These are phyloP conservation scores for Aspergillus ochraceoroseus DNA, from an alignment of 2,329 filamentous ascomycete species.

Conservation along the genomic window DNA sequence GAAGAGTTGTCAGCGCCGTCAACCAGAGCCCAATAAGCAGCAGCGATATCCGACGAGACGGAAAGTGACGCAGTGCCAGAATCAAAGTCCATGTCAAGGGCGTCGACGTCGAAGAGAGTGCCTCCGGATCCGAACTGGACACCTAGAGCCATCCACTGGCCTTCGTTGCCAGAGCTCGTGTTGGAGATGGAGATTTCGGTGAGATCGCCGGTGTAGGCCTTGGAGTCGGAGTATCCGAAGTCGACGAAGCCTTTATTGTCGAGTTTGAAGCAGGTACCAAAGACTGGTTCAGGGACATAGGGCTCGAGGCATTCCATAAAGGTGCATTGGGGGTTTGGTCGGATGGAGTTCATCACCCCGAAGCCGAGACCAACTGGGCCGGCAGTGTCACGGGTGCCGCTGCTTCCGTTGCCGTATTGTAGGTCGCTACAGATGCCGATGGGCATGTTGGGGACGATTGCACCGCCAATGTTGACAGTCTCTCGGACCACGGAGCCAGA, in stretches of 20 bases:
- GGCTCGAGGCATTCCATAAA: slow-evolving; percentile 14
- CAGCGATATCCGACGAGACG: slow-evolving; percentile 10
- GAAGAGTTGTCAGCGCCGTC: slow-evolving; percentile 8
- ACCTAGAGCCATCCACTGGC: slow-evolving; percentile 11
- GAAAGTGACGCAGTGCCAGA: slow-evolving; percentile 8
- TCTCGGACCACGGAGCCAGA: slow-evolving; percentile 10
- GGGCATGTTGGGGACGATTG: slow-evolving; percentile 12
- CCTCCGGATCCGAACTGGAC: slow-evolving; percentile 10
- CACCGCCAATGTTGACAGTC: slow-evolving; percentile 13
- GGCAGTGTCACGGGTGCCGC: slow-evolving; percentile 11
- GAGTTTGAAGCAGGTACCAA: slow-evolving; percentile 10
- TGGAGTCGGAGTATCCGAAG: slow-evolving; percentile 11
- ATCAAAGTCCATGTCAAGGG: slow-evolving; percentile 13
- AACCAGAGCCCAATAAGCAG: slow-evolving; percentile 12
- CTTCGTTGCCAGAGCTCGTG: slow-evolving; percentile 12
- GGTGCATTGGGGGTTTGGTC: slow-evolving; percentile 11
- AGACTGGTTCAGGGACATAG: slow-evolving; percentile 10
- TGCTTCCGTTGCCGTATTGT: slow-evolving; percentile 4
- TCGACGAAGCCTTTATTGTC: slow-evolving; percentile 11
- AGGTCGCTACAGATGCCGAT: slow-evolving; percentile 10
- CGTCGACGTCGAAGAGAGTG: slow-evolving; percentile 2
- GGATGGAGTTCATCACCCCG: slow-evolving; percentile 10
- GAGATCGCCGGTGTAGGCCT: slow-evolving; percentile 4
- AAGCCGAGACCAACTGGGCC: slow-evolving; percentile 11
- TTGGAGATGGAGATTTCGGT: slow-evolving; percentile 9